These are phyloP conservation scores for Populus tremula DNA, from an alignment of 345 rosid genomes.

Conservation along the genomic window DNA sequence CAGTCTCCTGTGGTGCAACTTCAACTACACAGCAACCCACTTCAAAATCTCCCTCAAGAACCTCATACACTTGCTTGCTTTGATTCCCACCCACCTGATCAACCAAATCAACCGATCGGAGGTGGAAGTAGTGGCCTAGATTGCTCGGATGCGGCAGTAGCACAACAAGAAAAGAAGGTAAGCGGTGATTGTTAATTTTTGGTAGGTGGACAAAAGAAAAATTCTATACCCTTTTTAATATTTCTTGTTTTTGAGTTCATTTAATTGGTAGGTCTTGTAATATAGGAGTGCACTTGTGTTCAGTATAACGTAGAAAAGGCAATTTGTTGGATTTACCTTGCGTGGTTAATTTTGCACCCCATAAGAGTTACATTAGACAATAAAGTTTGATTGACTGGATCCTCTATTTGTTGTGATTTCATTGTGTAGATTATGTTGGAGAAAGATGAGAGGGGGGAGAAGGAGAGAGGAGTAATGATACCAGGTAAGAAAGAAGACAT, in stretches of 20 bases:
- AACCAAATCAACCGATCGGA: constrained; percentile 43
- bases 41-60: constrained; percentile 7
- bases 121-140: constrained; percentile 10
- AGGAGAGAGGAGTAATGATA: constrained; percentile 33
- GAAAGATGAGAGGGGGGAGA: constrained; percentile 15
- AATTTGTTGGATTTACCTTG: constrained; percentile 1
- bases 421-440: constrained; percentile 26
- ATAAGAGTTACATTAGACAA: neutral
- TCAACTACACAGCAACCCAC: constrained; percentile 18
- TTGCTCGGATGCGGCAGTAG: constrained; percentile 11
- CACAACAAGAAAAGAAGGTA: constrained; percentile 20
- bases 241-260: neutral
- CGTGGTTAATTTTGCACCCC: constrained; percentile 34
- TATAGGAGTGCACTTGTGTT: constrained; percentile 36
- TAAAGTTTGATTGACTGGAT: neutral
- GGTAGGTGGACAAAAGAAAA: neutral
- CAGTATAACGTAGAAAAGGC: constrained; percentile 10
- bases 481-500: constrained; percentile 51
- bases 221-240: neutral
- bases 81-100: constrained; percentile 34
- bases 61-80: neutral
- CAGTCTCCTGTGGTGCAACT: constrained; percentile 56
- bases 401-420: constrained; percentile 1
- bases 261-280: neutral
- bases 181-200: neutral